Evolutionary conservation across 495 filamentous ascomycete genomes (phyloP), one percentile per base, ranked within the genome.

Genomic region (Tuber brumale): DNA sequence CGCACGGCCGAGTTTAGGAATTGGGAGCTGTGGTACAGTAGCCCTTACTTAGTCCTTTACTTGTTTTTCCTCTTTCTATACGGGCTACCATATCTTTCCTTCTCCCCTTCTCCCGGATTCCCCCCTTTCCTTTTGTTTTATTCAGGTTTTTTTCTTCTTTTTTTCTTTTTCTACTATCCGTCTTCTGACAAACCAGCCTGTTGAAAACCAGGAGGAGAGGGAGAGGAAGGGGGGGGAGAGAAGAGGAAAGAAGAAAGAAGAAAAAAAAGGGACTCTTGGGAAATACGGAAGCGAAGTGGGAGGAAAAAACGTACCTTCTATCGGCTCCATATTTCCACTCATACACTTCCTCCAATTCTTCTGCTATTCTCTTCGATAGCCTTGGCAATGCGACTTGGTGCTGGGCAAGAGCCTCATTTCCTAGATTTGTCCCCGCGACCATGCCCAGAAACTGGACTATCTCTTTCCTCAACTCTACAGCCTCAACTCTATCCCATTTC

Each of bases 281-380:
- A 61, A 61, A 66, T 66, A 19, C 27, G 57, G 27, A 35, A 35
- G 57, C 16, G 78, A 14, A 74, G 75, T 66, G 42, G 16, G 57
- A 51, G 86, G 81, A 75, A 79, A 71, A 75, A 37, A 72, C 70
- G 51, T 71, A 82, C 80, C 80, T 79, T 77, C 70, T 42, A 19
- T 76, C 76, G 10, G 75, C 76, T 23, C 80, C 81, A 70, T 74
- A 78, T 51, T 86, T 84, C 35, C 85, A 86, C 18, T 86, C 85
- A 81, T 93, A 92, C 10, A 91, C 84, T 19, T 85, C 84, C 72
- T 89, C 86, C n/a, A 93, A 77, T 74, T 88, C 87, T 72, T 90
- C 90, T 51, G 90, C 87, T 82, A 93, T 88, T 70, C 89, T 87
- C 27, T 87, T 85, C 73, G 92, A 86, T 8, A 93, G 82, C 35